Base-by-base conservation (phyloP, 805 yeast genomes). In the Teunomyces atbi region DNA sequence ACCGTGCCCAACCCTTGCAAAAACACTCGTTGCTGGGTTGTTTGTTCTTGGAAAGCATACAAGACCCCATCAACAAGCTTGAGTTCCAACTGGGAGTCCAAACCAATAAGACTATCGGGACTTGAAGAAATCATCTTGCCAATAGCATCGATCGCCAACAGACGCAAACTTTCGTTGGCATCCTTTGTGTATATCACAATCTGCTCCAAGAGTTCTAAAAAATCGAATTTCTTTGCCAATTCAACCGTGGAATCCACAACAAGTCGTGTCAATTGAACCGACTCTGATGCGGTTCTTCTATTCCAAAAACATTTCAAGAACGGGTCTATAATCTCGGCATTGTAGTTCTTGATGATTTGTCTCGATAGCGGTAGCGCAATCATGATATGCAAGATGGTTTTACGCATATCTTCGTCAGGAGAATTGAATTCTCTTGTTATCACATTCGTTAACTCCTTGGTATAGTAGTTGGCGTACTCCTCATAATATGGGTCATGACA, bases 331-430 rank as follows among this genome's bases (percentile, higher is more conserved):
- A 86, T 74, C 18, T 81, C 79, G 5, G 70, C 74, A 36, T 70
- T 66, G 50, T 78, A 81, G 20, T 64, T 64, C 12, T 69, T 71
- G 10, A 82, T 74, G 11, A 88, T 73, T 10, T 81, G 80, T 10
- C 78, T 82, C 1, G 86, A 72, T 1, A 78, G 64, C 11, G 89
- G 81, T 54, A 94, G 80, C 49, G 78, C 83, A 45, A 78, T 83
- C 26, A 91, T 68, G 6, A 88, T 87, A 26, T 75, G 69, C 48
- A 94, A 63, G 2, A 91, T 85, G 0, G 90, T 78, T 48, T 78
- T 78, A 56, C 81, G 82, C 92, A 91, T 86, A 41, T 90, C 96
- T 50, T 87, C 96, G 58, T 89, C 96, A 0, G 94, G 90, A 0
- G 95, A 80, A 29, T 70, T 63, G 55, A 89, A 87, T 63, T 91